Evolutionary conservation across 2,329 filamentous ascomycete species (phyloP).

Genomic region (Phoma sp.): DNA sequence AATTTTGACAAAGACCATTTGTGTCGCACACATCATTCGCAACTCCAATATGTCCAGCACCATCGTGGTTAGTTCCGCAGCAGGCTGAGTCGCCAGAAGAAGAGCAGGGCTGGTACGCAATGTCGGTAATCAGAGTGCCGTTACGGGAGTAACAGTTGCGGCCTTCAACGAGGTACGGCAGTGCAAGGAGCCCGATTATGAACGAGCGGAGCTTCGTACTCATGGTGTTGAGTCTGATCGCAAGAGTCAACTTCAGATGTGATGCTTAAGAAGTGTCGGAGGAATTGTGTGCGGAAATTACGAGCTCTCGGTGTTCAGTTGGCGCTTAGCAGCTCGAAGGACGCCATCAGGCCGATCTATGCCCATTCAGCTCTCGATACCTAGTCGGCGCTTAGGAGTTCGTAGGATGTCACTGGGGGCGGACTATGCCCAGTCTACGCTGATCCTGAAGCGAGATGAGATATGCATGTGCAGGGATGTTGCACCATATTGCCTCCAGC

Average conservation of each 20-base stretch:
- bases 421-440: background rate
- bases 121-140: constrained; percentile 8
- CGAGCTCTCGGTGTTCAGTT: too few relatives aligned
- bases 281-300: too few relatives aligned
- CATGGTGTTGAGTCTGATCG: background rate
- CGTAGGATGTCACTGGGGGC: background rate
- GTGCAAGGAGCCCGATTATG: background rate
- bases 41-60: constrained; percentile 7
- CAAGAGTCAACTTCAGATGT: too few relatives aligned
- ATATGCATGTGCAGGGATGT: background rate
- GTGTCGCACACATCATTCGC: constrained; percentile 19
- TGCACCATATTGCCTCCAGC: background rate
- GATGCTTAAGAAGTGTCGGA: too few relatives aligned
- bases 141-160: constrained; percentile 18
- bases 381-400: background rate
- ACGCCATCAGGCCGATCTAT: too few relatives aligned
- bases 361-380: too few relatives aligned
- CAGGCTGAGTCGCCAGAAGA: constrained; percentile 7
- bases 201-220: background rate
- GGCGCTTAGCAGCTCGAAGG: too few relatives aligned
- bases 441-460: constrained; percentile 7
- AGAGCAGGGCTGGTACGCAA: constrained; percentile 17
- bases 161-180: background rate
- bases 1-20: constrained; percentile 23
- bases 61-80: constrained; percentile 17